Conservation (phyloP, 2,329 filamentous ascomycete genomes). For the Gaeumannomyces tritici region DNA sequence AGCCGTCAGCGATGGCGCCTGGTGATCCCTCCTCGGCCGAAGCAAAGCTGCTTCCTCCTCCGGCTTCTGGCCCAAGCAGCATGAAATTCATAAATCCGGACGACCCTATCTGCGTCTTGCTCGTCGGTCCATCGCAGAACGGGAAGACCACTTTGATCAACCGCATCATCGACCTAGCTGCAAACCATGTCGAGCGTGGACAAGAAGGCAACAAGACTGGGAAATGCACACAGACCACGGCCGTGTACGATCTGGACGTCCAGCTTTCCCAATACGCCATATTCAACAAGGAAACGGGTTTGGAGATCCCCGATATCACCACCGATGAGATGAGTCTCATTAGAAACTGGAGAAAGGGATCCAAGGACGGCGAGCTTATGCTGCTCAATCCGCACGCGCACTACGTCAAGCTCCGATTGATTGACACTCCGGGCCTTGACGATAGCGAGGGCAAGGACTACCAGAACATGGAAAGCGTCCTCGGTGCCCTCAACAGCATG, state of each 20-base stretch:
- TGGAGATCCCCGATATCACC: neutral
- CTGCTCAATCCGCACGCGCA: neutral
- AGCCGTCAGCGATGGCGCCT: too few species aligned
- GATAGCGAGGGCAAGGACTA: conserved; percentile 1
- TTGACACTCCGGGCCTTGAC: neutral
- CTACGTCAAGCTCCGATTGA: neutral
- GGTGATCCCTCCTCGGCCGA: too few species aligned
- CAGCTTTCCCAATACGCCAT: neutral
- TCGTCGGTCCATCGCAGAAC: neutral
- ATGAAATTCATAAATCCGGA: neutral
- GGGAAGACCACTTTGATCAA: neutral
- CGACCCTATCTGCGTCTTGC: neutral
- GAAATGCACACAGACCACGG: neutral
- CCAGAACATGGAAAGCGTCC: neutral
- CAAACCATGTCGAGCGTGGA: neutral
- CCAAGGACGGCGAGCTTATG: neutral
- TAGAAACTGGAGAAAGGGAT: neutral
- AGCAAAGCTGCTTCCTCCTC: too few species aligned
- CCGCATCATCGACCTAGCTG: neutral
- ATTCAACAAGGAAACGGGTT: neutral
- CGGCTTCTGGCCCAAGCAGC: too few species aligned
- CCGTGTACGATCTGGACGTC: neutral
- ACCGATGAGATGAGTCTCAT: neutral
- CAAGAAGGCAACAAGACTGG: neutral
- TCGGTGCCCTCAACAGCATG: neutral